A percentile compares a stretch with the other conserved stretches of the same genome.
Evolutionary conservation across 495 filamentous ascomycete genomes (phyloP).

Genomic region (Aspergillus campestris): DNA sequence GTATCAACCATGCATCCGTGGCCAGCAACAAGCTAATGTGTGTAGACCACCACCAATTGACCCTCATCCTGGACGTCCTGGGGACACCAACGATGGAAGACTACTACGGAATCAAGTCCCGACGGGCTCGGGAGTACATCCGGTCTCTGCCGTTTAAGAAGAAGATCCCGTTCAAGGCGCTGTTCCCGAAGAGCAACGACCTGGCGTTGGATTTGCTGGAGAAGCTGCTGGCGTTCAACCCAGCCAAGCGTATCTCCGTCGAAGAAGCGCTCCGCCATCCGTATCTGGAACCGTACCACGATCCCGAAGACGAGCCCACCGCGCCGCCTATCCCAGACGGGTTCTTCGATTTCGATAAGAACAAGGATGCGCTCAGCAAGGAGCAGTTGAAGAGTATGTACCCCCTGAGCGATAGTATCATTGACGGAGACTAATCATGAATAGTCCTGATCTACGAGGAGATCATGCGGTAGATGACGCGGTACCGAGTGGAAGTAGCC

Average conservation of each 20-base stretch:
- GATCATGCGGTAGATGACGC: conserved; percentile 87
- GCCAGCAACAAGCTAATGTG: conserved; percentile 3
- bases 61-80: conserved; percentile 93
- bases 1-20: conserved; percentile 23
- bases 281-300: conserved; percentile 97
- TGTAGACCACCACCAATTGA: conserved; percentile 94
- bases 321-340: conserved; percentile 94
- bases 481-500: background rate
- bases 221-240: conserved; percentile 95
- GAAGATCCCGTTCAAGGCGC: conserved; percentile 94
- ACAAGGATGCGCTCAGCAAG: conserved; percentile 97
- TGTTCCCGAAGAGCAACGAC: conserved; percentile 97
- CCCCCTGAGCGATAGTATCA: background rate
- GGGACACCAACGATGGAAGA: conserved; percentile 99
- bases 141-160: conserved; percentile 99
- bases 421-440: conserved; percentile 4
- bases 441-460: conserved; percentile 90
- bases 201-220: conserved; percentile 90
- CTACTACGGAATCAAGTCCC: conserved; percentile 99
- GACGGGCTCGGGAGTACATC: conserved; percentile 96
- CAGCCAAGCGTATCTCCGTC: conserved; percentile 95
- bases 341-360: conserved; percentile 99
- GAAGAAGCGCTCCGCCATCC: conserved; percentile 96
- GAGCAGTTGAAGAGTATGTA: conserved; percentile 87
- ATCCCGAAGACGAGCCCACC: conserved; percentile 97